Evolutionary conservation across 108 stramenopile genomes (phyloP), one percentile per base, ranked within the genome.

Genomic region (Skeletonema potamos): DNA sequence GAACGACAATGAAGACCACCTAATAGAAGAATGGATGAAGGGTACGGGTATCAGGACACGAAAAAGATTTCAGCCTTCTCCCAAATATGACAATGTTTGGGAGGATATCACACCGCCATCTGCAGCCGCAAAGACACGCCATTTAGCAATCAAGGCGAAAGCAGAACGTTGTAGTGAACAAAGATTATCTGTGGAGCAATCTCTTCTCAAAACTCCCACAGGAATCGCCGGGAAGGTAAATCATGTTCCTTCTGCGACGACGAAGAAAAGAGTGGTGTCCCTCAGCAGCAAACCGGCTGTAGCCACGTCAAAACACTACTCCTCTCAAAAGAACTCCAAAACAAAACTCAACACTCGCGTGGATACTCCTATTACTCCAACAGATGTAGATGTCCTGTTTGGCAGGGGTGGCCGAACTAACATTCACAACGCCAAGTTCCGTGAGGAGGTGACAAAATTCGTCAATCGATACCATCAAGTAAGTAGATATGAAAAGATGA

Each of bases 381-480:
- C 27, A 26, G 69, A 81, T 9, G 59, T 61, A 33, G 80, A 81
- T 56, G 61, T 83, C 20, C 72, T 83, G 5, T 89, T 89, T 29
- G 80, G 90, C 27, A 81, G 85, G 46, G 92, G 92, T 27, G 89
- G 92, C 6, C 62, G 86, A 18, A 93, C 88, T 1, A 93, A 93
- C 67, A 85, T 87, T 51, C 92, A 93, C 77, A 93, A 93, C 82
- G 79, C 80, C 32, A 75, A 90, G 26, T 88, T 93, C 66, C 88
- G 92, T 11, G 86, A 89, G 44, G 83, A 88, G 60, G 87, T 93
- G 20, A 28, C 46, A 17, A 43, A 61, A 28, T 72, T 65, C 37
- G 39, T 58, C 12, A 33, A 54, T 41, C 55, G 34, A 1, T 81
- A 81, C 62, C 32, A 54, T 61, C 46, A 65, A 41, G 85, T 87